Percentiles rank a stretch among this genome's conserved stretches.
Conservation (phyloP, 2,329 filamentous ascomycete genomes). For the Fusarium fracticaudum region DNA sequence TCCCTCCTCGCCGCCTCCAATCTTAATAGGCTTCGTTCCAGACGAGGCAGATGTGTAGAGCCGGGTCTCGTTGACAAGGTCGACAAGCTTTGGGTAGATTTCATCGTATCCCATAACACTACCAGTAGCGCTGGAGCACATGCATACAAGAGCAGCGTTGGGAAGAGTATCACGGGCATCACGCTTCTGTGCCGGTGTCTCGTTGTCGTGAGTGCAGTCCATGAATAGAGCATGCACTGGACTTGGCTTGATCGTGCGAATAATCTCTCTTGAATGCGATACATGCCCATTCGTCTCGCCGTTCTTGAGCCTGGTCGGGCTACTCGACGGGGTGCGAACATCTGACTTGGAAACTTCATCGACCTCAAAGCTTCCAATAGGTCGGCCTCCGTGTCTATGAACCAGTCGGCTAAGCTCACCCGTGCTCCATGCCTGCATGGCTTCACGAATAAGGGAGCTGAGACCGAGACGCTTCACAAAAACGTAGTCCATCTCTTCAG, state of each 20-base stretch:
- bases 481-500: constrained; percentile 94
- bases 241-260: constrained; percentile 84
- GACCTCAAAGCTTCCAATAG: constrained; percentile 97
- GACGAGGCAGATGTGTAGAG: constrained; percentile 84
- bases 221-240: constrained; percentile 96
- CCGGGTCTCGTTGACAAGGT: constrained; percentile 89
- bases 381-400: constrained; percentile 90
- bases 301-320: constrained; percentile 43
- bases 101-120: constrained; percentile 99
- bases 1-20: constrained; percentile 78
- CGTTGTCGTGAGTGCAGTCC: constrained; percentile 99
- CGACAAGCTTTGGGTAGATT: constrained; percentile 91
- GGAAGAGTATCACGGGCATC: constrained; percentile 94
- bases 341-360: constrained; percentile 80
- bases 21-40: constrained; percentile 63
- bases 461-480: constrained; percentile 94
- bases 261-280: constrained; percentile 65
- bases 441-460: constrained; percentile 91
- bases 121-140: constrained; percentile 94
- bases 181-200: constrained; percentile 93
- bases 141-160: constrained; percentile 91
- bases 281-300: constrained; percentile 42
- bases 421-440: constrained; percentile 98
- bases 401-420: constrained; percentile 91
- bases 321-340: constrained; percentile 45